phyloP scores from a whole-genome alignment of 2,329 filamentous ascomycete species.

The Aspergillus puulaauensis region DNA sequence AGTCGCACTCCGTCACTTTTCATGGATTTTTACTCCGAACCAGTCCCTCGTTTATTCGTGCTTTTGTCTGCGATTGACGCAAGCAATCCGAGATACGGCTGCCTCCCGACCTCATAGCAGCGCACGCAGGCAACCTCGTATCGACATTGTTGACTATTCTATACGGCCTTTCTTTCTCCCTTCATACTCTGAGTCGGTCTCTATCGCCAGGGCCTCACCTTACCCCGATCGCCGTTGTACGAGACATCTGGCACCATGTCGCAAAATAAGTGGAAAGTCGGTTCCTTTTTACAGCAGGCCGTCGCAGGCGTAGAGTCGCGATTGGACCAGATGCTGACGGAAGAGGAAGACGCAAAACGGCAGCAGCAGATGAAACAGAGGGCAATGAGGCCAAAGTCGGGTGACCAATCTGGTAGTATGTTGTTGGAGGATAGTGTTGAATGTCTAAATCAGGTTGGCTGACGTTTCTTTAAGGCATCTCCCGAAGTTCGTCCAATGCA shows the following conservation, averaged over 20 bases:
- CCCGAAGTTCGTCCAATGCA: slow-evolving; percentile 65
- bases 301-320: slow-evolving; percentile 92
- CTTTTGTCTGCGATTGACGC: slow-evolving; percentile 9
- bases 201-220: neutral
- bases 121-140: slow-evolving; percentile 12
- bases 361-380: slow-evolving; percentile 24
- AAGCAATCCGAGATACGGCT: neutral
- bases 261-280: slow-evolving; percentile 64
- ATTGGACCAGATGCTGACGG: slow-evolving; percentile 85
- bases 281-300: slow-evolving; percentile 76
- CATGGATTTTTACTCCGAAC: slow-evolving; percentile 7
- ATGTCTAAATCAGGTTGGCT: slow-evolving; percentile 16
- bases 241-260: slow-evolving; percentile 26
- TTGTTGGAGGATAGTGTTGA: neutral
- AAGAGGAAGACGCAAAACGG: slow-evolving; percentile 53
- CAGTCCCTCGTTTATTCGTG: slow-evolving; percentile 11
- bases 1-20: neutral
- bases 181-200: neutral
- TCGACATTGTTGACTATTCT: slow-evolving; percentile 1
- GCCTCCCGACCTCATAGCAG: slow-evolving; percentile 10
- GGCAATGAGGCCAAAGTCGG: slow-evolving; percentile 35
- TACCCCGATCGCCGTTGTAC: neutral
- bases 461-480: slow-evolving; percentile 44
- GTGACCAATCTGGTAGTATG: slow-evolving; percentile 39
- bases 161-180: neutral